Evolutionary conservation across 768 basidiomycete genomes (phyloP), one percentile per base, ranked within the genome.

Genomic region (Suillus americanus): DNA sequence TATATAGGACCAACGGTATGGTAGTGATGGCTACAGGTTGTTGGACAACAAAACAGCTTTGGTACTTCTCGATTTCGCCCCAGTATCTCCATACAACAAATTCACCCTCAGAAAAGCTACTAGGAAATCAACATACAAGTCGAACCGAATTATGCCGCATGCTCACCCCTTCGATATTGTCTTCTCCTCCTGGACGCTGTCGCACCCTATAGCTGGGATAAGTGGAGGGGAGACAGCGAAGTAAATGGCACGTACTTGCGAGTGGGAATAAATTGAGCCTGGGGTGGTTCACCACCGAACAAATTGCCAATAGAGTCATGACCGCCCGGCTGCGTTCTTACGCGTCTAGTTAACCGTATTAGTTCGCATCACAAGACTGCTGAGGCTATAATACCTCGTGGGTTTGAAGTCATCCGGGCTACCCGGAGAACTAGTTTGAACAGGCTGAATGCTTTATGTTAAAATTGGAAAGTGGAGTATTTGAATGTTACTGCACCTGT

Each of bases 121-220:
- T 25, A 14, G 25, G 25, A n/a, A 18, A 55, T 64, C 37, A 71
- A 64, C 38, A 62, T 7, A 10, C 37, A 53, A 45, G 25, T 10
- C 6, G 7, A 50, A 25, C 14, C 51, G 9, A 28, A 64, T 73
- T 69, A 20, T 38, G 41, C 23, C 40, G 30, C 37, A 16, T 6
- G 72, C 80, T 68, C 62, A 81, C 80, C 7, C 74, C 74, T 38
- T 78, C 74, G 57, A 91, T 85, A 70, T 79, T 85, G 71, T 91
- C 89, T 57, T 81, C 72, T 30, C 89, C 89, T 69, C 89, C 89
- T 38, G 89, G 89, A 51, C 81, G 82, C 74, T 91, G 81, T 65
- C 88, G 81, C 38, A 91, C 89, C 64, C 89, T 91, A 59, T 5
- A 54, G 14, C 25, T 0, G 25, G 12, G 20, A 23, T 9, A 65